Evolutionary conservation across 2,329 filamentous ascomycete genomes (phyloP).

Genomic region (Intubia oerlemansii): DNA sequence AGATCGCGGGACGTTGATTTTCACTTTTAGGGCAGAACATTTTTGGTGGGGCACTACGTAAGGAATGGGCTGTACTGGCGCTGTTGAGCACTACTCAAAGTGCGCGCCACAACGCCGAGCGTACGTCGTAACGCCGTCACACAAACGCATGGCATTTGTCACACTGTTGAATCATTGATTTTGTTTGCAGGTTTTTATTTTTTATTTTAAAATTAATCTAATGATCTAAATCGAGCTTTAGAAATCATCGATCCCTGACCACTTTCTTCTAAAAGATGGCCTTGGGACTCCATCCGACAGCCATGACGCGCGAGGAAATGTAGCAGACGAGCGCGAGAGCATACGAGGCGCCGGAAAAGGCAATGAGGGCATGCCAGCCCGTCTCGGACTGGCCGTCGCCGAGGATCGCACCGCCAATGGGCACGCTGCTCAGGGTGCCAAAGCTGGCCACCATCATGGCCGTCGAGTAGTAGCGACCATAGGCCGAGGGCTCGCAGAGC

Average conservation of each 20-base stretch:
- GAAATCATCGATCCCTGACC: too few species aligned
- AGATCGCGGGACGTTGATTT: too few species aligned
- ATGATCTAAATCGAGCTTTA: too few species aligned
- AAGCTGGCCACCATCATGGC: conserved; percentile 61
- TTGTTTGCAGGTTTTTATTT: too few species aligned
- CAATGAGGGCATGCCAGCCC: conserved; percentile 17
- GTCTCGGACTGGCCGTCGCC: conserved; percentile 11
- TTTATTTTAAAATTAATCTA: too few species aligned
- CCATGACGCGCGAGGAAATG: conserved; percentile 13
- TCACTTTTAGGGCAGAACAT: neutral
- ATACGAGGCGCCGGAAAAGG: conserved; percentile 18
- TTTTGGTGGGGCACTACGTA: conserved; percentile 5
- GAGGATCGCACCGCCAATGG: conserved; percentile 20
- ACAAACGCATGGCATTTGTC: too few species aligned
- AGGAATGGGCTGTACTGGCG: too few species aligned
- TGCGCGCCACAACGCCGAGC: too few species aligned
- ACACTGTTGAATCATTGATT: too few species aligned
- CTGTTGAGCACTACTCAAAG: too few species aligned
- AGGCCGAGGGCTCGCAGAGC: conserved; percentile 55
- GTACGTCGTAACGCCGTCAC: too few species aligned
- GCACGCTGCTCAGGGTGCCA: conserved; percentile 30
- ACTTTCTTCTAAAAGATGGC: conserved; percentile 12
- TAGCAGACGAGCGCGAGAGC: conserved; percentile 14
- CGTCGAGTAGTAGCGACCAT: conserved; percentile 45
- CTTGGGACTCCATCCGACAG: conserved; percentile 15